Conservation (phyloP, 306 rosid species). For the Urtica urens region DNA sequence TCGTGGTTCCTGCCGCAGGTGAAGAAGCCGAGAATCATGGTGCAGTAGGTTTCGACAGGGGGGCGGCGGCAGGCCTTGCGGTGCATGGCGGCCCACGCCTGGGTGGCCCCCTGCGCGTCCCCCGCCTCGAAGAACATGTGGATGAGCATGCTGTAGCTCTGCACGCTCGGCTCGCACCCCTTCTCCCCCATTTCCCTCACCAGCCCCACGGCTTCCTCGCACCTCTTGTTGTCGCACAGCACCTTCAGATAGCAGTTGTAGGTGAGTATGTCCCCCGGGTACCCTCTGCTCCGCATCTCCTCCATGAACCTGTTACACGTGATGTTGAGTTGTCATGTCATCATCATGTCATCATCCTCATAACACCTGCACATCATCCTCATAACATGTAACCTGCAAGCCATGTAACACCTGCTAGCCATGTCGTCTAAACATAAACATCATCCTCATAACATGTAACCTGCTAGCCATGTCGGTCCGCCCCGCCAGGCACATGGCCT, state of each 20-base stretch:
- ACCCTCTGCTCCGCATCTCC: constrained; percentile 94
- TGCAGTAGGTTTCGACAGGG: constrained; percentile 49
- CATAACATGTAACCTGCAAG: too few relatives aligned
- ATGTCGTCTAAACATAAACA: too few relatives aligned
- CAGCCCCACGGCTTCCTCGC: constrained; percentile 62
- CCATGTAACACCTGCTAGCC: too few relatives aligned
- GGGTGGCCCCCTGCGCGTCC: constrained; percentile 65
- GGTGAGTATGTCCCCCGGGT: constrained; percentile 77
- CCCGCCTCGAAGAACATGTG: constrained; percentile 67
- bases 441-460: too few relatives aligned
- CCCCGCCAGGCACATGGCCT: constrained; percentile 80
- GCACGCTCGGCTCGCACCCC: constrained; percentile 71
- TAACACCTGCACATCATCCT: too few relatives aligned
- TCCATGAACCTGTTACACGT: constrained; percentile 65
- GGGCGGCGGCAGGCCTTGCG: constrained; percentile 42
- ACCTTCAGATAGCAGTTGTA: constrained; percentile 88
- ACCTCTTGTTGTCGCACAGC: constrained; percentile 59
- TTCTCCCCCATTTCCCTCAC: constrained; percentile 47
- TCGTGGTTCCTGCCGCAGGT: constrained; percentile 45
- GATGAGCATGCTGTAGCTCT: constrained; percentile 75
- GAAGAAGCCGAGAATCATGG: constrained; percentile 84
- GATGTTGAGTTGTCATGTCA: too few relatives aligned
- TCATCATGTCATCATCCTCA: too few relatives aligned
- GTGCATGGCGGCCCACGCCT: constrained; percentile 77
- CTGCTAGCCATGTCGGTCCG: constrained; percentile 66